Percentiles rank a stretch among this genome's conserved stretches.
Evolutionary conservation across 2,329 filamentous ascomycete species (phyloP).

Genomic region (Bimuria novae-zelandiae): DNA sequence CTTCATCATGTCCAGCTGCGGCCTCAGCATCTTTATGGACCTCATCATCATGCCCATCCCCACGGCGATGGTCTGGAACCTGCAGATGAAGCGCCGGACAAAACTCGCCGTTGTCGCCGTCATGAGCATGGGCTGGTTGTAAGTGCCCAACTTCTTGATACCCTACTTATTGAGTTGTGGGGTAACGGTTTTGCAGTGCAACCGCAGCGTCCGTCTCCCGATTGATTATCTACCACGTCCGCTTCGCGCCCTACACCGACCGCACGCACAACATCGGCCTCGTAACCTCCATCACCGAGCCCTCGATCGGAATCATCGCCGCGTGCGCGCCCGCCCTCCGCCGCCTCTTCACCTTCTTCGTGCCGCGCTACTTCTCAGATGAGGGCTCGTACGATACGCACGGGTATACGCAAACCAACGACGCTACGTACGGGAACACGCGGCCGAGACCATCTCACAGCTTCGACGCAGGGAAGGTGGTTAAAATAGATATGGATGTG

Average conservation of each 20-base stretch:
- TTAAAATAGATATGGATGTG: constrained; percentile 10
- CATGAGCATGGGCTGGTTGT: constrained; percentile 44
- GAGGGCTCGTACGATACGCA: constrained; percentile 18
- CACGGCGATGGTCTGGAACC: constrained; percentile 50
- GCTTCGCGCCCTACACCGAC: constrained; percentile 41
- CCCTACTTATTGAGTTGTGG: background rate
- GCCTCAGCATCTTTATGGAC: constrained; percentile 44
- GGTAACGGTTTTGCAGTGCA: constrained; percentile 23
- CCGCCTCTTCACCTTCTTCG: constrained; percentile 48
- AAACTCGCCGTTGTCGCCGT: constrained; percentile 38
- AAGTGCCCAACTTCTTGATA: constrained; percentile 11
- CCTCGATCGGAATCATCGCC: constrained; percentile 56
- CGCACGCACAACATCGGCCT: constrained; percentile 44
- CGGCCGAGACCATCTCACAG: constrained; percentile 10
- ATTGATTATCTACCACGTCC: constrained; percentile 48
- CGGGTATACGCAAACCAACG: background rate
- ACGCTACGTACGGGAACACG: constrained; percentile 6
- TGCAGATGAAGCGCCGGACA: constrained; percentile 48
- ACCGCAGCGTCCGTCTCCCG: constrained; percentile 43
- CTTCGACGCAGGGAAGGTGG: too few species aligned
- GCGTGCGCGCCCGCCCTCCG: constrained; percentile 60
- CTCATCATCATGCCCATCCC: constrained; percentile 49
- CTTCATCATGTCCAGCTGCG: constrained; percentile 42
- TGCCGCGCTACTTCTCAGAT: constrained; percentile 37
- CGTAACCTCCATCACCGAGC: constrained; percentile 46